Evolutionary conservation across 257 asterid species (phyloP).

Genomic region (Hygrophila difformis): DNA sequence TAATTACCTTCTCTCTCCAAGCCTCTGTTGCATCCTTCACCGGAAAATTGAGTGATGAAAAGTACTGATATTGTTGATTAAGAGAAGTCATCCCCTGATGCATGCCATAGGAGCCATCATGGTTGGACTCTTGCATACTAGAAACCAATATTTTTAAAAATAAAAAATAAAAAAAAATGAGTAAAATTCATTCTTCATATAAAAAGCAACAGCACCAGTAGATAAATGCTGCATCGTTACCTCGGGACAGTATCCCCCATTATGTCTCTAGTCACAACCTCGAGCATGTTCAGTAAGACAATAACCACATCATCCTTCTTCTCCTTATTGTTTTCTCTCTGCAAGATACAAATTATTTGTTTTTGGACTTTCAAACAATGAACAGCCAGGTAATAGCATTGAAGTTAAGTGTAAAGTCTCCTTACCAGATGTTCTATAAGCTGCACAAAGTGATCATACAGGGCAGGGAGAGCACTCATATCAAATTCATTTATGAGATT

Average conservation of each 20-base stretch:
- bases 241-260: slow-evolving; percentile 77
- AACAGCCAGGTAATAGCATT: slow-evolving; percentile 6
- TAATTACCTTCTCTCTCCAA: slow-evolving; percentile 85
- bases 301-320: slow-evolving; percentile 87
- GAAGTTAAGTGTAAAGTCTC: too few relatives aligned
- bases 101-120: slow-evolving; percentile 62
- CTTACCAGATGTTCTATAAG: slow-evolving; percentile 81
- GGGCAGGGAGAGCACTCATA: slow-evolving; percentile 76
- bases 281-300: slow-evolving; percentile 88
- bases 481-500: slow-evolving; percentile 46
- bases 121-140: slow-evolving; percentile 74
- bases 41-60: slow-evolving; percentile 71
- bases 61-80: slow-evolving; percentile 51
- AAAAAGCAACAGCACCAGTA: too few relatives aligned
- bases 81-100: slow-evolving; percentile 69
- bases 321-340: slow-evolving; percentile 69
- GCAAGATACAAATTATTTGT: slow-evolving; percentile 22
- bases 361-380: slow-evolving; percentile 7
- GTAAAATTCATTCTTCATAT: slow-evolving; percentile 11
- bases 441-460: slow-evolving; percentile 71
- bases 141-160: too few relatives aligned
- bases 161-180: slow-evolving; percentile 16
- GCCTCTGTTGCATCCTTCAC: slow-evolving; percentile 73
- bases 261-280: slow-evolving; percentile 92
- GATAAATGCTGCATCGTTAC: slow-evolving; percentile 27